Conservation (phyloP, 129 eudicot species). For the Flaveria linearis region DNA sequence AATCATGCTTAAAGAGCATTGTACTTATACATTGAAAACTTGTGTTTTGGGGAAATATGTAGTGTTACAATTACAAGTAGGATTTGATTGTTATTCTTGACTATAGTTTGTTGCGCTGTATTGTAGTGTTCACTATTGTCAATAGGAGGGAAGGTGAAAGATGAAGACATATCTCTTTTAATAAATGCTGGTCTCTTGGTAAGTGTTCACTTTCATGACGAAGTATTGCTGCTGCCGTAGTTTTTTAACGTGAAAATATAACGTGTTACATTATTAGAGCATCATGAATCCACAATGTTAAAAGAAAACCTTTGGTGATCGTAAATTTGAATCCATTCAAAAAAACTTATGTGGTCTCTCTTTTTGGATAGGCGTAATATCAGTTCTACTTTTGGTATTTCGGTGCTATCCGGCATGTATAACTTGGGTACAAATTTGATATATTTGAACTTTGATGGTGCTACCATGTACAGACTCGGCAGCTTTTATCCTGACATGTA, state of each 20-base stretch:
- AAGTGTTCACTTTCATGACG: slow-evolving; percentile 33
- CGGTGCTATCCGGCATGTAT: not conserved
- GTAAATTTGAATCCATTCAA: not conserved
- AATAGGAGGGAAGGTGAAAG: slow-evolving; percentile 92
- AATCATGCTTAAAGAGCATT: no score
- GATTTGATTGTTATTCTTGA: slow-evolving; percentile 14
- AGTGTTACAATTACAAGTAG: no score
- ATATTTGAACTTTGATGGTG: not conserved
- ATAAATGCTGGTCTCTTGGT: slow-evolving; percentile 93
- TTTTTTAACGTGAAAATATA: not conserved
- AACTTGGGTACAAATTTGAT: not conserved
- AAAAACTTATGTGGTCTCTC: not conserved
- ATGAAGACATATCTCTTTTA: slow-evolving; percentile 80
- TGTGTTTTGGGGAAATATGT: no score
- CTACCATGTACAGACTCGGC: slow-evolving; percentile 67
- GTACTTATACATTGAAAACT: no score
- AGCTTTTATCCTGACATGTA: slow-evolving; percentile 90
- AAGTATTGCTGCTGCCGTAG: no score
- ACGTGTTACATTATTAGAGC: slow-evolving; percentile 8
- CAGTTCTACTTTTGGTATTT: not conserved
- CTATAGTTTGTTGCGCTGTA: slow-evolving; percentile 29
- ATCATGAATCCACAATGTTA: not conserved
- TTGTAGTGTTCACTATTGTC: slow-evolving; percentile 76
- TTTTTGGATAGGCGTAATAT: not conserved
- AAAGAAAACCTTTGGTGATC: not conserved